Percentiles rank a stretch among this genome's conserved stretches.
Conservation (phyloP, 2,329 filamentous ascomycete species). For the Rhytidhysteron rufulum region DNA sequence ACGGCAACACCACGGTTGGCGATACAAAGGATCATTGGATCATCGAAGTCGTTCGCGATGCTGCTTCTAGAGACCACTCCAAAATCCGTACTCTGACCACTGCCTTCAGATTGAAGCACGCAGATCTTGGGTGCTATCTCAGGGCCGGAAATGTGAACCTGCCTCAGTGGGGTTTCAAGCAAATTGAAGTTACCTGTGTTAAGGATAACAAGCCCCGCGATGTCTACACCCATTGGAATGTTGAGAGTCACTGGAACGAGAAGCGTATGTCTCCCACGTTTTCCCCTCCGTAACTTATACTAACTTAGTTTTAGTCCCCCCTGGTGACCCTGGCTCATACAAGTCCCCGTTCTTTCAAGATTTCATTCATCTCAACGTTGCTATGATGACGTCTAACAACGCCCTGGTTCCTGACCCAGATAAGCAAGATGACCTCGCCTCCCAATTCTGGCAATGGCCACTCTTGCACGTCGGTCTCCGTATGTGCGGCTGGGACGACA, state of each 20-base stretch:
- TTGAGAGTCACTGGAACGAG: slow-evolving; percentile 92
- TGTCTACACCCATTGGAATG: slow-evolving; percentile 97
- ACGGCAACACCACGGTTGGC: slow-evolving; percentile 91
- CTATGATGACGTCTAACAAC: slow-evolving; percentile 99
- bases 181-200: slow-evolving; percentile 94
- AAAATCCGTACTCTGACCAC: slow-evolving; percentile 89
- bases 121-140: slow-evolving; percentile 82
- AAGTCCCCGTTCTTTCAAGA: slow-evolving; percentile 97
- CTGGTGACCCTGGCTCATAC: slow-evolving; percentile 84
- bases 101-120: slow-evolving; percentile 82
- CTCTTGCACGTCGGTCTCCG: slow-evolving; percentile 90
- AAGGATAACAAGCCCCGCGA: slow-evolving; percentile 91
- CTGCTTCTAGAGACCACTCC: slow-evolving; percentile 78
- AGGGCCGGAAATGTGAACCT: slow-evolving; percentile 93
- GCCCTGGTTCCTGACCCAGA: slow-evolving; percentile 95
- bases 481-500: slow-evolving; percentile 98
- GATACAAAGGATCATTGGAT: slow-evolving; percentile 98
- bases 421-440: slow-evolving; percentile 97
- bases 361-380: slow-evolving; percentile 96
- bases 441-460: slow-evolving; percentile 98
- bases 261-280: slow-evolving; percentile 62
- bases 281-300: slow-evolving; percentile 12
- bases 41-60: slow-evolving; percentile 87
- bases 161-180: slow-evolving; percentile 99
- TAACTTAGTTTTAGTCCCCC: slow-evolving; percentile 62